Evolutionary conservation across 1,284 basidiomycete genomes (phyloP).

Genomic region (Rhodotorula sp.): DNA sequence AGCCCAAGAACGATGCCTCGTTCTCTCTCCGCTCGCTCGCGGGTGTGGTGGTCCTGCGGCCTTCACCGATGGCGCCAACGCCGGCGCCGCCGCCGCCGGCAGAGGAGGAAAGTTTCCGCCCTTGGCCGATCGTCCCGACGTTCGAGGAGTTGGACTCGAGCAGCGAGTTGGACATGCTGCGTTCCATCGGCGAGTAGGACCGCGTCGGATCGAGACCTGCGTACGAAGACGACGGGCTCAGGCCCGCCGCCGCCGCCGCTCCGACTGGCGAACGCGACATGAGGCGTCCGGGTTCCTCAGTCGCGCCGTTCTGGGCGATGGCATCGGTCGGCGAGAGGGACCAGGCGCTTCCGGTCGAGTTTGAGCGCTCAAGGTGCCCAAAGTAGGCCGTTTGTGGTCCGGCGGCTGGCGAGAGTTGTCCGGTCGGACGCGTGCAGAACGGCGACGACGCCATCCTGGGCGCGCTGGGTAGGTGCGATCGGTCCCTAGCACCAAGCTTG

Average conservation of each 20-base stretch:
- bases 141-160: slow-evolving; percentile 1
- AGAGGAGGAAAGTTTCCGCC: slow-evolving; percentile 12
- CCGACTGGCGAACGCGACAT: neutral
- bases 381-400: neutral
- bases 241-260: neutral
- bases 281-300: neutral
- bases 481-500: neutral
- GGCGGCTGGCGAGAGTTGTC: neutral
- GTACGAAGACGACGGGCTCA: neutral
- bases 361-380: slow-evolving; percentile 1
- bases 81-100: slow-evolving; percentile 5
- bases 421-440: neutral
- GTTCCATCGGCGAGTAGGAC: slow-evolving; percentile 25
- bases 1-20: slow-evolving; percentile 4
- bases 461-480: neutral
- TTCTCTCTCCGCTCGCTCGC: slow-evolving; percentile 11
- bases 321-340: neutral
- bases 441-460: neutral
- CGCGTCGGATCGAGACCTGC: slow-evolving; percentile 9
- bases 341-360: slow-evolving; percentile 1
- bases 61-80: slow-evolving; percentile 30
- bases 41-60: slow-evolving; percentile 10
- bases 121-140: slow-evolving; percentile 18
- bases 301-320: neutral
- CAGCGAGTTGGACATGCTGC: slow-evolving; percentile 15